Percentiles rank a stretch among this genome's conserved stretches.
phyloP scores from a whole-genome alignment of 2,329 filamentous ascomycete genomes.

The Hymenotorrendiella dingleyae region DNA sequence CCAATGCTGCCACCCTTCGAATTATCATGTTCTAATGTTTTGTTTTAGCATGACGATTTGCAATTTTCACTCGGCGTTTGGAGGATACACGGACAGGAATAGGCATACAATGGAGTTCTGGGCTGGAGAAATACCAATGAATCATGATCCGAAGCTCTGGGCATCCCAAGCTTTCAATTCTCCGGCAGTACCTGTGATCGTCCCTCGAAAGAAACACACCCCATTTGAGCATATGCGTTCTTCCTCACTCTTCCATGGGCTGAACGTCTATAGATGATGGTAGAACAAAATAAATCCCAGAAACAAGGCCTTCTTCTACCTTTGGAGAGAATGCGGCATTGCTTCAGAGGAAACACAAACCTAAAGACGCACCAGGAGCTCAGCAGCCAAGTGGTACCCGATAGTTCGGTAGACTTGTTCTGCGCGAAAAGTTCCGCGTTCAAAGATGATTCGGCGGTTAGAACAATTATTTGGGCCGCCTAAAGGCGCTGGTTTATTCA shows the following conservation, averaged over 20 bases:
- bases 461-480: too few species aligned
- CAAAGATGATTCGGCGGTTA: too few species aligned
- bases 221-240: slow-evolving; percentile 34
- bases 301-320: slow-evolving; percentile 22
- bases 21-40: slow-evolving; percentile 5
- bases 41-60: not conserved
- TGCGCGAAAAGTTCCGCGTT: too few species aligned
- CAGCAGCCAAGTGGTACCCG: too few species aligned
- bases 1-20: not conserved
- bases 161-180: too few species aligned
- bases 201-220: slow-evolving; percentile 7
- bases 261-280: slow-evolving; percentile 33
- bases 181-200: too few species aligned
- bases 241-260: slow-evolving; percentile 26
- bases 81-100: not conserved
- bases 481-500: too few species aligned
- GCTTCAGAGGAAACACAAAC: slow-evolving; percentile 24
- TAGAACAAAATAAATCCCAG: slow-evolving; percentile 25
- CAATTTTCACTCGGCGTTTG: slow-evolving; percentile 3
- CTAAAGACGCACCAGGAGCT: too few species aligned
- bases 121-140: too few species aligned
- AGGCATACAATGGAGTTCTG: slow-evolving; percentile 13
- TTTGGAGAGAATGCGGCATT: slow-evolving; percentile 18
- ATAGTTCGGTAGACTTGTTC: too few species aligned
- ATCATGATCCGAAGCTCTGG: too few species aligned